Conservation (phyloP, 164 flowering plant genomes). For the Kalanchoe fedtschenkoi region DNA sequence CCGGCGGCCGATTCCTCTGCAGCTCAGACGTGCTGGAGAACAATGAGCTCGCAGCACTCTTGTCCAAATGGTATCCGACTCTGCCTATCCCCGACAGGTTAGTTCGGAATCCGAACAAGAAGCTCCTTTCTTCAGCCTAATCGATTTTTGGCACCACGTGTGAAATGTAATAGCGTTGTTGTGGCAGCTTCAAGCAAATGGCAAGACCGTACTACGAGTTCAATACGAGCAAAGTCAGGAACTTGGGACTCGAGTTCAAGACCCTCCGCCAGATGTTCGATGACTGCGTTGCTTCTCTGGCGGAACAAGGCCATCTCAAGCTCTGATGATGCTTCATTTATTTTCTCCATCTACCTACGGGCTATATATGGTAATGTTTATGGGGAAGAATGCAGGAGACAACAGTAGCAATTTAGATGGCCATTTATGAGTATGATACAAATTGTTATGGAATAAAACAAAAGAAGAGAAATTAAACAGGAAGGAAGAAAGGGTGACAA, state of each 20-base stretch:
- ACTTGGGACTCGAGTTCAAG: slow-evolving; percentile 66
- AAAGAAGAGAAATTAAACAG: no score
- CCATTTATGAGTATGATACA: no score
- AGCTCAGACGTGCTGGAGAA: slow-evolving; percentile 53
- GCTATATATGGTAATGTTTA: no score
- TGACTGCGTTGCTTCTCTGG: slow-evolving; percentile 60
- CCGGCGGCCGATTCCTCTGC: slow-evolving; percentile 69
- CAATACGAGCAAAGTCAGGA: slow-evolving; percentile 48
- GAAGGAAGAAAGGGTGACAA: no score
- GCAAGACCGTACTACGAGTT: slow-evolving; percentile 50
- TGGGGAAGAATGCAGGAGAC: no score
- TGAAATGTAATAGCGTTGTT: background rate
- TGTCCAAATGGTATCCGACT: slow-evolving; percentile 44
- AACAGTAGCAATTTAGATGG: no score
- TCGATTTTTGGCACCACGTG: background rate
- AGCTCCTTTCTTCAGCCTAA: background rate
- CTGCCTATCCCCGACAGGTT: slow-evolving; percentile 58
- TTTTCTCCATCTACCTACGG: no score
- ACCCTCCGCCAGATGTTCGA: slow-evolving; percentile 76
- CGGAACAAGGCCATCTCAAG: slow-evolving; percentile 47
- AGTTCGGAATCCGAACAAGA: background rate
- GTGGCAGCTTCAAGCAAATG: slow-evolving; percentile 36
- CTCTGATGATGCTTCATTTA: background rate
- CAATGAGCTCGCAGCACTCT: slow-evolving; percentile 36
- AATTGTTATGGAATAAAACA: no score